Percentiles rank a stretch among this genome's conserved stretches.
phyloP scores from a whole-genome alignment of 805 yeast species.

The Priceomyces medius region DNA sequence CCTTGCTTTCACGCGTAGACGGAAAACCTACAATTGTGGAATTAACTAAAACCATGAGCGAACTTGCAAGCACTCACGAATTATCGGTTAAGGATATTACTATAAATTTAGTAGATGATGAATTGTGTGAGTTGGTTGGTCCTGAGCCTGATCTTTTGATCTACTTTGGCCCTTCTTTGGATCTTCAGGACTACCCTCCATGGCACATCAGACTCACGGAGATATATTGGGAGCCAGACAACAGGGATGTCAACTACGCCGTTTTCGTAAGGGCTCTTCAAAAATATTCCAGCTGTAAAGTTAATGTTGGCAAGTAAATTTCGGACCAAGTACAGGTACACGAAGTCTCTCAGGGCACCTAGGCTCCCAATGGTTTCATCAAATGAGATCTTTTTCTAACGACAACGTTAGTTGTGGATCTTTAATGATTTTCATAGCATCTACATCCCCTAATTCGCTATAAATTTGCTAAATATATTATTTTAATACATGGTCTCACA shows the following conservation, averaged over 20 bases:
- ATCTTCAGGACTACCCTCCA: conserved; percentile 94
- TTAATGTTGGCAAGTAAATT: conserved; percentile 80
- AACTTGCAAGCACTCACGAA: conserved; percentile 60
- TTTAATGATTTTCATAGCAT: neutral
- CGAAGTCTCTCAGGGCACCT: neutral
- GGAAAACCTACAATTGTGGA: conserved; percentile 91
- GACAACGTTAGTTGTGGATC: neutral
- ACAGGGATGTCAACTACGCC: conserved; percentile 74
- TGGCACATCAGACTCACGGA: conserved; percentile 95
- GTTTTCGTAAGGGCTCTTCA: conserved; percentile 79
- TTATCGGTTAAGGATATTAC: conserved; percentile 66
- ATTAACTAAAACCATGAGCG: conserved; percentile 82
- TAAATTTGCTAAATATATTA: neutral
- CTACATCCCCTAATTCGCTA: neutral
- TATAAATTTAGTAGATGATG: conserved; percentile 71
- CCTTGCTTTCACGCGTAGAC: conserved; percentile 70
- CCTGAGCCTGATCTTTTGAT: conserved; percentile 90
- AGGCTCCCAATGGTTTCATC: neutral
- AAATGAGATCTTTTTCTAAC: neutral
- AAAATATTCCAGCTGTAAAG: conserved; percentile 74
- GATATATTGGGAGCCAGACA: conserved; percentile 87
- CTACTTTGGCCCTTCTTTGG: conserved; percentile 81
- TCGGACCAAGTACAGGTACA: neutral
- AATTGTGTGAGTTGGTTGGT: conserved; percentile 72
- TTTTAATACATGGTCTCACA: neutral